Evolutionary conservation across 164 flowering plant species (phyloP).

Genomic region (Berberis thunbergii): DNA sequence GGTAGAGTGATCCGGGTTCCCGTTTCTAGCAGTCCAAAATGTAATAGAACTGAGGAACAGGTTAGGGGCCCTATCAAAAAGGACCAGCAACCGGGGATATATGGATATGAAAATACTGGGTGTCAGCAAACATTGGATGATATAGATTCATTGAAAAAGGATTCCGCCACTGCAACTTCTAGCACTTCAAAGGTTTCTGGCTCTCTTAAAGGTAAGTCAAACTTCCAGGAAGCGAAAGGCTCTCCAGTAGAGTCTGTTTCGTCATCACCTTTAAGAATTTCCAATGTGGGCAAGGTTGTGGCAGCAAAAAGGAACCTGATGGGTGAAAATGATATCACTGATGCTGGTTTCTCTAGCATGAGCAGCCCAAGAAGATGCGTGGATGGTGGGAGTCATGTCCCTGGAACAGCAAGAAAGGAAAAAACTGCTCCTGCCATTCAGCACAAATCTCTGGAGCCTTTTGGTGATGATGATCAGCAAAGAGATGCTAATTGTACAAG

Average conservation of each 20-base stretch:
- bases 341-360: constrained; percentile 16
- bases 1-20: constrained; percentile 14
- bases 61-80: constrained; percentile 15
- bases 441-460: constrained; percentile 27
- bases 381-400: constrained; percentile 43
- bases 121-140: constrained; percentile 34
- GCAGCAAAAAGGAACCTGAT: constrained; percentile 15
- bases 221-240: constrained; percentile 54
- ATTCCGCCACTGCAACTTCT: constrained; percentile 68
- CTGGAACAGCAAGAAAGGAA: constrained; percentile 32
- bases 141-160: constrained; percentile 40
- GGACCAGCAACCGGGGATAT: constrained; percentile 23
- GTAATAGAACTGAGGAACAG: constrained; percentile 17
- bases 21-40: constrained; percentile 16
- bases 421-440: constrained; percentile 17
- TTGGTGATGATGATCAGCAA: constrained; percentile 27
- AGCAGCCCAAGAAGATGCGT: constrained; percentile 39
- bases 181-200: constrained; percentile 93
- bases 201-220: constrained; percentile 51
- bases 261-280: constrained; percentile 73
- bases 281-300: constrained; percentile 41
- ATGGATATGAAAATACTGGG: constrained; percentile 12
- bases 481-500: constrained; percentile 19
- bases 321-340: constrained; percentile 34
- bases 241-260: constrained; percentile 98